Evolutionary conservation across 805 yeast genomes (phyloP).

Genomic region (Ogataea angusta): DNA sequence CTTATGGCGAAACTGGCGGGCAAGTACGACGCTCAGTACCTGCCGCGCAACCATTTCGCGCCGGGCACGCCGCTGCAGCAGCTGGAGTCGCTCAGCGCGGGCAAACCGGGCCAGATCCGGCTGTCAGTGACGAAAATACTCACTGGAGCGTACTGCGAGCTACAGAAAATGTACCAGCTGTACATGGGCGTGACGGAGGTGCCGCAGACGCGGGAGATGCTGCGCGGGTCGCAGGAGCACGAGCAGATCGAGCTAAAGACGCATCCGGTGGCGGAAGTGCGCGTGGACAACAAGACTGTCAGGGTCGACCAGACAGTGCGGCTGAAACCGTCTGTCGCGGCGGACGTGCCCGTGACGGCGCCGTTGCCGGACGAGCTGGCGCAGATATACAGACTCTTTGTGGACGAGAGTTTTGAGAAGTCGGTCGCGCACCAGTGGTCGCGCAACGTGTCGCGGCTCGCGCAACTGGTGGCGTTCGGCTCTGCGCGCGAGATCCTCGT

Average conservation of each 20-base stretch:
- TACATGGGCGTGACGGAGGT: slow-evolving; percentile 37
- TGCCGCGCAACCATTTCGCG: slow-evolving; percentile 22
- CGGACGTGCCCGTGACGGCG: too few relatives aligned
- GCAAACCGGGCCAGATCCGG: slow-evolving; percentile 28
- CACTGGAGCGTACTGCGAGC: slow-evolving; percentile 67
- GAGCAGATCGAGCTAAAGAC: slow-evolving; percentile 41
- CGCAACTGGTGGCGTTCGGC: slow-evolving; percentile 42
- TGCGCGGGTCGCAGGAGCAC: slow-evolving; percentile 48
- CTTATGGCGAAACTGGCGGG: slow-evolving; percentile 8
- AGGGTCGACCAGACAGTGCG: slow-evolving; percentile 9
- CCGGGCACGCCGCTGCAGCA: slow-evolving; percentile 20
- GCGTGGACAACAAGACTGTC: slow-evolving; percentile 3
- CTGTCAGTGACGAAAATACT: slow-evolving; percentile 59
- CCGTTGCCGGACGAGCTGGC: neutral
- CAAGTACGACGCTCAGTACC: neutral
- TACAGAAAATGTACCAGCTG: slow-evolving; percentile 49
- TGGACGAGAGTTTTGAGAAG: neutral
- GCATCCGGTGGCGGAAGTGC: slow-evolving; percentile 36
- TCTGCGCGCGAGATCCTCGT: slow-evolving; percentile 61
- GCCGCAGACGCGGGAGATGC: slow-evolving; percentile 38
- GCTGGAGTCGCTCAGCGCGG: slow-evolving; percentile 6
- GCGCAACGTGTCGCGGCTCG: slow-evolving; percentile 40
- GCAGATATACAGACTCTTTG: neutral
- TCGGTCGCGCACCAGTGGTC: slow-evolving; percentile 36
- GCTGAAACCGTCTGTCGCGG: neutral